Percentiles rank a stretch among this genome's conserved stretches.
Conservation (phyloP, 75 land plant genomes). For the Chamaecyparis obtusa region DNA sequence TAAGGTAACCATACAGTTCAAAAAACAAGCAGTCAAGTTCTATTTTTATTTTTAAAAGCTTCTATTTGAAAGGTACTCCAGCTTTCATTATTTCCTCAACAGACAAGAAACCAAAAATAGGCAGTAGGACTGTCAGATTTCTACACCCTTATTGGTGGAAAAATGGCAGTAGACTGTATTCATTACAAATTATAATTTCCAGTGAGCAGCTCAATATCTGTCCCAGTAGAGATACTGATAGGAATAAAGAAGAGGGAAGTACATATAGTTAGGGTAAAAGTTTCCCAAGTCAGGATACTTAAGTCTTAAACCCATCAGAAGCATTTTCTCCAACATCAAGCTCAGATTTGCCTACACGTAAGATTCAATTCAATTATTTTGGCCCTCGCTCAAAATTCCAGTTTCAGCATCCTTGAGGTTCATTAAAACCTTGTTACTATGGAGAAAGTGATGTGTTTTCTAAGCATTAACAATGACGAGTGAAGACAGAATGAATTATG, state of each 20-base stretch:
- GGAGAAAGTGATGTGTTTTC: too few relatives aligned
- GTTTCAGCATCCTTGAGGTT: too few relatives aligned
- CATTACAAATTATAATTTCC: background rate
- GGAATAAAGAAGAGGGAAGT: background rate
- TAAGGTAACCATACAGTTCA: background rate
- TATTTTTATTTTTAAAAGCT: background rate
- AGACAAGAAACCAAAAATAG: background rate
- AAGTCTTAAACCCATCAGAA: background rate
- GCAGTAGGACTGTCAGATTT: background rate
- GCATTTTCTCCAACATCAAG: background rate
- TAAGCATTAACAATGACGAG: too few relatives aligned
- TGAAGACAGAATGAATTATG: too few relatives aligned
- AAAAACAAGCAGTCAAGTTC: background rate
- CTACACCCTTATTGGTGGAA: background rate
- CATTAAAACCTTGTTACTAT: too few relatives aligned
- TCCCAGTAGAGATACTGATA: background rate
- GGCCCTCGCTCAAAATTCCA: too few relatives aligned
- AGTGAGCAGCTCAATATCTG: background rate
- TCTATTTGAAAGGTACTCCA: background rate
- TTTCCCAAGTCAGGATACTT: background rate
- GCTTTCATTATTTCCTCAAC: constrained; percentile 1
- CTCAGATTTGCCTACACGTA: background rate
- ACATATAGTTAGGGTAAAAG: background rate
- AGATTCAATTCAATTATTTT: background rate
- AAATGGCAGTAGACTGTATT: background rate